Base-by-base conservation (phyloP, 2,329 filamentous ascomycete species). In the Pseudocercospora musae region DNA sequence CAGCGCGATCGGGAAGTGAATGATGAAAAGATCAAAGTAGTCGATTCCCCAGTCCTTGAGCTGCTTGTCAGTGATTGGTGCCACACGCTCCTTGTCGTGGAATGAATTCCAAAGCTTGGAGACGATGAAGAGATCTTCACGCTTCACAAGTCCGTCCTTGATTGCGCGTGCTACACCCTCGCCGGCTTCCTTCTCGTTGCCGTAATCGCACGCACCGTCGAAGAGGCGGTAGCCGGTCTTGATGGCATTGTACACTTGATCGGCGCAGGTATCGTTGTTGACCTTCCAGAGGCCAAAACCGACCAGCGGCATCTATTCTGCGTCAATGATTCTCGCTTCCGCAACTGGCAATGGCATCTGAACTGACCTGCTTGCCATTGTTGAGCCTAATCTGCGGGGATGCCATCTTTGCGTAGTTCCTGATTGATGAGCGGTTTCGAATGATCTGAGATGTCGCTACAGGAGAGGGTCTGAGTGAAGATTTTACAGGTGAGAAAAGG, bases 101-200 rank as follows among this genome's bases (percentile, higher is more conserved):
- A 92, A 96, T 69, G 88, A 88, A 81, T 94, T 92, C 64, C 64
- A 96, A 62, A 96, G 88, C 83, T 96, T 96, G 78, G 89, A 92
- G 68, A 93, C 90, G 74, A 96, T 87, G 85, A 96, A 96, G 75
- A 96, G 89, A 23, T 96, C 91, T 78, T 90, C 87, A 63, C 91
- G 89, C 82, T 88, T 92, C 70, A 93, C 90, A 62, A 94, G 77
- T 48, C 90, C 89, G 9, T 95, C 91, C 74, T 89, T 84, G 78
- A 95, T 91, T 72, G 91, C 91, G 69, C 89, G 89, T 63, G 87
- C 85, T 52, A 94, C 84, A 71, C 91, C 91, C 75, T 92, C 80
- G 62, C 90, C 91, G 67, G 85, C 87, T 77, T 92, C 89, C 70
- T 86, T 85, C 78, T 94, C 91, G 76, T 94, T 94, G 71, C 89